These are phyloP conservation scores for Fusarium staphyleae DNA, from an alignment of 2,329 filamentous ascomycete species.

Conservation along the genomic window DNA sequence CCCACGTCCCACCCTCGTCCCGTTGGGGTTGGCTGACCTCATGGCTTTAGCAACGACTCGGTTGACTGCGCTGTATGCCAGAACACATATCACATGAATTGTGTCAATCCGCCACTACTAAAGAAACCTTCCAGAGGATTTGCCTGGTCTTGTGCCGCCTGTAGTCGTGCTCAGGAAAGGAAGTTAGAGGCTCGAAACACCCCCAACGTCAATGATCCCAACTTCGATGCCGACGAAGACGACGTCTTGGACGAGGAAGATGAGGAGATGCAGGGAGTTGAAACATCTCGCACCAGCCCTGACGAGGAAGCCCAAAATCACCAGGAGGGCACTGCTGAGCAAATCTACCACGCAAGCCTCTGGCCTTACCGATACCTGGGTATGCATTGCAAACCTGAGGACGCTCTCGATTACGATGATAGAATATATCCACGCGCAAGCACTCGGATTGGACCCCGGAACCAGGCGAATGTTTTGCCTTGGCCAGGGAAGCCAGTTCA, in stretches of 20 bases:
- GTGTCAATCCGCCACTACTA: conserved; percentile 86
- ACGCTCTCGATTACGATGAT: conserved; percentile 96
- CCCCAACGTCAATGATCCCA: conserved; percentile 73
- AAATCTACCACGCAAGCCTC: conserved; percentile 89
- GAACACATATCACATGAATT: conserved; percentile 98
- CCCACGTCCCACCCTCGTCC: conserved; percentile 29
- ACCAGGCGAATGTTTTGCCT: conserved; percentile 83
- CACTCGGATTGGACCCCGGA: conserved; percentile 87
- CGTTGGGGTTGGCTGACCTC: conserved; percentile 33
- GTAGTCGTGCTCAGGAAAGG: conserved; percentile 93
- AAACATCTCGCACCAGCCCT: conserved; percentile 70
- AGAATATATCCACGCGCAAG: conserved; percentile 96
- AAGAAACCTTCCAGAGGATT: conserved; percentile 98
- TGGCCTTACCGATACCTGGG: conserved; percentile 98
- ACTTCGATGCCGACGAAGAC: conserved; percentile 70
- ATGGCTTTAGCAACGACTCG: conserved; percentile 76
- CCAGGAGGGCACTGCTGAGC: conserved; percentile 75
- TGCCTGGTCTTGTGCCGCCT: conserved; percentile 96
- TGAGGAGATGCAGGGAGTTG: conserved; percentile 63
- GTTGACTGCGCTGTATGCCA: conserved; percentile 96
- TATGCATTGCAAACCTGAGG: conserved; percentile 93
- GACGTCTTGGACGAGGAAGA: conserved; percentile 74
- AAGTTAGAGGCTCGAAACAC: conserved; percentile 91
- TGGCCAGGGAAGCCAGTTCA: conserved; percentile 91
- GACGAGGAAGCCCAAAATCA: conserved; percentile 63